phyloP scores from a whole-genome alignment of 768 basidiomycete species.

The Floccularia luteovirens region DNA sequence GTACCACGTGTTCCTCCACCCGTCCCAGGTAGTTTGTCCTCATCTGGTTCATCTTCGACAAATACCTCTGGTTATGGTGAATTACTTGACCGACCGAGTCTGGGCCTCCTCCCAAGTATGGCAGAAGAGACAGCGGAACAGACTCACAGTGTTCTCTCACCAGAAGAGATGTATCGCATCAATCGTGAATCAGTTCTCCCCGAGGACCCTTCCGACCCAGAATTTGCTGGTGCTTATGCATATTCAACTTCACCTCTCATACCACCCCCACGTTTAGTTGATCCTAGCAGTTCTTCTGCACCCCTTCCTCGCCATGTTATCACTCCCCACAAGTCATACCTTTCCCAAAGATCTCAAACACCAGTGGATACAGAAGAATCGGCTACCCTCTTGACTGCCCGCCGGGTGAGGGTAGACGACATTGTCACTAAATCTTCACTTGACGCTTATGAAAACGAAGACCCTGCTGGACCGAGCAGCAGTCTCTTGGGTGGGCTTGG shows the following conservation, averaged over 20 bases:
- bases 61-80: conserved; percentile 37
- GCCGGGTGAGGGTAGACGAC: conserved; percentile 35
- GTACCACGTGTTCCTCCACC: conserved; percentile 32
- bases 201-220: conserved; percentile 11
- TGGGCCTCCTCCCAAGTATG: conserved; percentile 24
- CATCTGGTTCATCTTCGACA: conserved; percentile 31
- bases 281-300: conserved; percentile 17
- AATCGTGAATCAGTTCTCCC: conserved; percentile 27
- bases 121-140: conserved; percentile 23
- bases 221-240: conserved; percentile 20
- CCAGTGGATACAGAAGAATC: conserved; percentile 28
- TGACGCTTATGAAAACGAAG: conserved; percentile 4
- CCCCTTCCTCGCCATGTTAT: conserved; percentile 12
- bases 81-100: conserved; percentile 32
- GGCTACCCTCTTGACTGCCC: conserved; percentile 45
- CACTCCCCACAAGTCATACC: conserved; percentile 11
- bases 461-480: conserved; percentile 10
- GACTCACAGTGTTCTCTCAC: conserved; percentile 23
- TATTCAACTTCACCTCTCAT: conserved; percentile 20
- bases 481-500: conserved; percentile 32
- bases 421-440: conserved; percentile 22
- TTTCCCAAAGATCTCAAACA: conserved; percentile 23
- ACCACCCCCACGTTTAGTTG: conserved; percentile 26
- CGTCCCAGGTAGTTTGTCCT: conserved; percentile 27
- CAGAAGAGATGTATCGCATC: conserved; percentile 27